A percentile compares a stretch with the other conserved stretches of the same genome.
Conservation (phyloP, 768 basidiomycete species). For the Mycena epipterygia region DNA sequence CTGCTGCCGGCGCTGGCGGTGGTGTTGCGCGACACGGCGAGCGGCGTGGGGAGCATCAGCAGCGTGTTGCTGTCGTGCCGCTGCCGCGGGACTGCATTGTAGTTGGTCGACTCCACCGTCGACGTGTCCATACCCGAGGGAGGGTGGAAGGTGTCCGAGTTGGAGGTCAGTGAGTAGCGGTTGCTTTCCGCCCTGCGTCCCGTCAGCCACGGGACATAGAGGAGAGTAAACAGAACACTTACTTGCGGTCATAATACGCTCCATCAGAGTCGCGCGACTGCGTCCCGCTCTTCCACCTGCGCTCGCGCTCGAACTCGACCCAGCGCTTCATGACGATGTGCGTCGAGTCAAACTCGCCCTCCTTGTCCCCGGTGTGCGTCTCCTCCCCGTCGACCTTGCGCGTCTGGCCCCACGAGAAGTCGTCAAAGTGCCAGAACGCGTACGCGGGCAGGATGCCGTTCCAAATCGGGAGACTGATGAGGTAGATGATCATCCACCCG, state of each 20-base stretch:
- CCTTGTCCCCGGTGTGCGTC: conserved; percentile 79
- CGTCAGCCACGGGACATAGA: conserved; percentile 30
- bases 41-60: conserved; percentile 81
- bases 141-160: conserved; percentile 77
- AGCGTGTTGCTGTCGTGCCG: conserved; percentile 79
- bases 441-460: conserved; percentile 96
- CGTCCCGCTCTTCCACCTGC: conserved; percentile 91
- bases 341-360: conserved; percentile 96
- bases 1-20: conserved; percentile 28
- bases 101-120: conserved; percentile 70
- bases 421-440: conserved; percentile 99
- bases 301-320: conserved; percentile 97
- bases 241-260: conserved; percentile 82
- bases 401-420: conserved; percentile 98
- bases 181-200: conserved; percentile 53
- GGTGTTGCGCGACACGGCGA: conserved; percentile 60
- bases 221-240: conserved; percentile 45
- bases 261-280: conserved; percentile 83
- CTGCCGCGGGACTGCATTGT: conserved; percentile 56
- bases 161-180: conserved; percentile 85
- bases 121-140: conserved; percentile 62
- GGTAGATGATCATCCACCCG: conserved; percentile 97
- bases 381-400: conserved; percentile 84
- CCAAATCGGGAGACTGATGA: conserved; percentile 95
- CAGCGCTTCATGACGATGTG: conserved; percentile 99